Evolutionary conservation across 1,139 yeast species (phyloP).

Genomic region (Kurtzmaniella quercitrusa): DNA sequence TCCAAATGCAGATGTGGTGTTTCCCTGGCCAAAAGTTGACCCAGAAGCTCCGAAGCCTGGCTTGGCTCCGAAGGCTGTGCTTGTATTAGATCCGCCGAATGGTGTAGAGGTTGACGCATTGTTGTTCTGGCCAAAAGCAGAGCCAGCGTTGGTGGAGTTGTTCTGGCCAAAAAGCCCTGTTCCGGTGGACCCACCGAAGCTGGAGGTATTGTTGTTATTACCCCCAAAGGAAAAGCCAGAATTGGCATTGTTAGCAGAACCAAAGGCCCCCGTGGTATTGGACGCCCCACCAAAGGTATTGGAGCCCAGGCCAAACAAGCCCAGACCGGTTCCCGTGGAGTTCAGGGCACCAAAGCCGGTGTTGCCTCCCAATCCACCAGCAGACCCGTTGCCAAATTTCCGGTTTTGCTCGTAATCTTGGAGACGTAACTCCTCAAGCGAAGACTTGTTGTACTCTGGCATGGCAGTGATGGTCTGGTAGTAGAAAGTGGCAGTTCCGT

Average conservation of each 20-base stretch:
- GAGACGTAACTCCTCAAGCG: slow-evolving; percentile 82
- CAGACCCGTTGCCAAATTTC: slow-evolving; percentile 45
- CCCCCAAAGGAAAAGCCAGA: slow-evolving; percentile 23
- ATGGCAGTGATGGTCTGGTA: slow-evolving; percentile 78
- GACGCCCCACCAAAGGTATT: slow-evolving; percentile 9
- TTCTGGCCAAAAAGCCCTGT: slow-evolving; percentile 7
- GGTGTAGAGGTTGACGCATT: slow-evolving; percentile 9
- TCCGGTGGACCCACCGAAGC: slow-evolving; percentile 18
- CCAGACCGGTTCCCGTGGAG: slow-evolving; percentile 11
- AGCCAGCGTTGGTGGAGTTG: slow-evolving; percentile 9
- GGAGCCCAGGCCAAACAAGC: slow-evolving; percentile 12
- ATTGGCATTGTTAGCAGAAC: slow-evolving; percentile 11
- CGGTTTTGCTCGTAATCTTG: slow-evolving; percentile 84
- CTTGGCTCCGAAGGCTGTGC: slow-evolving; percentile 8
- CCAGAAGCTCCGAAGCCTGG: slow-evolving; percentile 6
- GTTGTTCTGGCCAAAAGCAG: slow-evolving; percentile 16
- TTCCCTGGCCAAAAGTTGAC: slow-evolving; percentile 14
- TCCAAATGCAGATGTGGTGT: slow-evolving; percentile 16
- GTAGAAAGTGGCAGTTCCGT: slow-evolving; percentile 46
- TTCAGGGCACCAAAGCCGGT: slow-evolving; percentile 17
- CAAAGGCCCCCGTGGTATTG: slow-evolving; percentile 6
- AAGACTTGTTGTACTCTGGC: slow-evolving; percentile 83
- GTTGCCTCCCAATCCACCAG: slow-evolving; percentile 16
- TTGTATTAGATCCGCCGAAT: slow-evolving; percentile 14
- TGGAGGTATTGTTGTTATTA: slow-evolving; percentile 14